Conservation (phyloP, 495 filamentous ascomycete genomes). For the Astrothelium subdiscretum region DNA sequence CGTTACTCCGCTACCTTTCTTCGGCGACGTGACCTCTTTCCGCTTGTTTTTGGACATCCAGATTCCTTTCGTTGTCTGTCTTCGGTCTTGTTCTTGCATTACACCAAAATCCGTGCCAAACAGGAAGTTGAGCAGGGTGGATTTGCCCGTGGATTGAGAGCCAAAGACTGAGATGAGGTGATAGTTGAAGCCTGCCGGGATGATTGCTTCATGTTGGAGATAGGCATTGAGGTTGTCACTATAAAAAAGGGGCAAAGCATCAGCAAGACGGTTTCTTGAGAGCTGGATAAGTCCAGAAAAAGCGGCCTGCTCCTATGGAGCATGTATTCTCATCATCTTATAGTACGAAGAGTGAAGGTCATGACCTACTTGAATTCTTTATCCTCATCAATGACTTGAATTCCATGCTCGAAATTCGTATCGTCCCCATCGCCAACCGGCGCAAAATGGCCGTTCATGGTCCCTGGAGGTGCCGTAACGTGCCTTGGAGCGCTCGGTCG, state of each 20-base stretch:
- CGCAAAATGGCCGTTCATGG: constrained; percentile 85
- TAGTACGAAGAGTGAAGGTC: constrained; percentile 5
- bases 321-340: neutral
- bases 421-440: constrained; percentile 59
- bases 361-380: constrained; percentile 84
- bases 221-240: constrained; percentile 75
- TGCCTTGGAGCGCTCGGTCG: neutral
- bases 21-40: constrained; percentile 26
- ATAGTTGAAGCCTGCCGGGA: constrained; percentile 90
- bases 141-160: constrained; percentile 97
- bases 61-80: constrained; percentile 97
- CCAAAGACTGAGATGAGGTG: constrained; percentile 98
- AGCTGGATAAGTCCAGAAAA: neutral
- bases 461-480: constrained; percentile 38
- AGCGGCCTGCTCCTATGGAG: neutral
- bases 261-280: neutral
- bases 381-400: constrained; percentile 91
- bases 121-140: constrained; percentile 87
- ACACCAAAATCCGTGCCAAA: constrained; percentile 94
- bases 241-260: neutral
- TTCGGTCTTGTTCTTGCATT: constrained; percentile 82
- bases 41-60: constrained; percentile 97
- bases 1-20: constrained; percentile 17
- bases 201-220: constrained; percentile 63
- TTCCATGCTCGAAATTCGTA: constrained; percentile 77